Conservation (phyloP, 169 alveolate species). For the Plasmodium coatneyi region DNA sequence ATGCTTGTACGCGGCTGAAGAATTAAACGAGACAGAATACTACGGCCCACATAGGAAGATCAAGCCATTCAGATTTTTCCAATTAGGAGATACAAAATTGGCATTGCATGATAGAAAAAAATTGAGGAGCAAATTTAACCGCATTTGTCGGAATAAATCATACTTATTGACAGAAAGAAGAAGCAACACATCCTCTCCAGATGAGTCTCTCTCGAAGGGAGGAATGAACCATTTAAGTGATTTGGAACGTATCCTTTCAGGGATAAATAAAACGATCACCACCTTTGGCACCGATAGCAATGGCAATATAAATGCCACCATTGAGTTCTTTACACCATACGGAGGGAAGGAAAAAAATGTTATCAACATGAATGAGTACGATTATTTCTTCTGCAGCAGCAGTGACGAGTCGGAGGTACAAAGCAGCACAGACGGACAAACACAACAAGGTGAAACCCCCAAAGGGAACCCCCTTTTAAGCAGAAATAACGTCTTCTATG, state of each 20-base stretch:
- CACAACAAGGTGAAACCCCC: neutral
- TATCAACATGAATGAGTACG: constrained; percentile 17
- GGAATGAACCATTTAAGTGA: neutral
- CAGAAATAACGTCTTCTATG: constrained; percentile 2
- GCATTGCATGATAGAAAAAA: constrained; percentile 10
- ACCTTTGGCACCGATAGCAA: constrained; percentile 4
- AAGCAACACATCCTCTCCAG: neutral
- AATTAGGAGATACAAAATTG: neutral
- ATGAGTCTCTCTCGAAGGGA: neutral
- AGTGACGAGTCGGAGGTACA: neutral
- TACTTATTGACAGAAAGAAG: neutral
- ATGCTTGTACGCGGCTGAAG: constrained; percentile 30
- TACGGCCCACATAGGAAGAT: neutral
- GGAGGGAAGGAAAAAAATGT: neutral
- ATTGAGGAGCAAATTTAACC: neutral
- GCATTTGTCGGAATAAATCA: neutral
- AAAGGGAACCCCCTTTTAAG: neutral
- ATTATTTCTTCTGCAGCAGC: constrained; percentile 16
- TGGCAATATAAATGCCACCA: constrained; percentile 25
- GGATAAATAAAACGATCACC: neutral
- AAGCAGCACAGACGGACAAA: neutral
- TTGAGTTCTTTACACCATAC: neutral
- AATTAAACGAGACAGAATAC: constrained; percentile 8
- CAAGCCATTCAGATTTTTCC: constrained; percentile 8
- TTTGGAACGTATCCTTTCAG: neutral